Conservation (phyloP, 225 moss, liverwort and hornwort species). For the Physcomitrium patens region DNA sequence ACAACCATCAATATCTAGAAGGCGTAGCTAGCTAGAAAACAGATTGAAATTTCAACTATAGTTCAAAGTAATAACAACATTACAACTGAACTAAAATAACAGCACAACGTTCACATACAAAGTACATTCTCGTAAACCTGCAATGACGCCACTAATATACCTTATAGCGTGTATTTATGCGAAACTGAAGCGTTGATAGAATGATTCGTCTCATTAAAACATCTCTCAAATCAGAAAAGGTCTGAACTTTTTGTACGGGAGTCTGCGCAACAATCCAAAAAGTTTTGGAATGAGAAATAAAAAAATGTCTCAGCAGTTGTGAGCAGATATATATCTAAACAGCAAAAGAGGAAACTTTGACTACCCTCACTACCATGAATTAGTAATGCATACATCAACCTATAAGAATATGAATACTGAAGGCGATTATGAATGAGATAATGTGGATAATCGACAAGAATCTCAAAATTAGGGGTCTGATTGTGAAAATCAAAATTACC, state of each 20-base stretch:
- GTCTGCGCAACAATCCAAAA: conserved; percentile 62
- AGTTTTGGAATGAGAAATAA: conserved; percentile 5
- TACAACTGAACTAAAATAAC: conserved; percentile 4
- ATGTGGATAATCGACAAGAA: neutral
- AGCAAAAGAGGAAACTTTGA: conserved; percentile 5
- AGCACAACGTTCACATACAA: neutral
- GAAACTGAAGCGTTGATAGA: conserved; percentile 92
- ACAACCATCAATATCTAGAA: conserved; percentile 10
- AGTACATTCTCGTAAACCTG: conserved; percentile 11
- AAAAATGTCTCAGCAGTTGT: conserved; percentile 1
- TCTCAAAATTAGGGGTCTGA: conserved; percentile 10
- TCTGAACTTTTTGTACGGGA: conserved; percentile 88
- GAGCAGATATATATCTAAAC: neutral
- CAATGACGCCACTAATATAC: conserved; percentile 39
- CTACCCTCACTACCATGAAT: conserved; percentile 14
- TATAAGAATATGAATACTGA: neutral
- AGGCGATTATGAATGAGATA: conserved; percentile 18
- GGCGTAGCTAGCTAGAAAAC: neutral
- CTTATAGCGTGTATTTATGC: conserved; percentile 98
- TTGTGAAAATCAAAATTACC: conserved; percentile 39
- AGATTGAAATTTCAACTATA: conserved; percentile 15
- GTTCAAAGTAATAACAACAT: neutral
- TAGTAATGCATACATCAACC: neutral
- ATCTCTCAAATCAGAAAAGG: conserved; percentile 86
- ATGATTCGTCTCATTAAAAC: conserved; percentile 96